Evolutionary conservation across 192 early-diverging fungal genomes (phyloP), one percentile per base, ranked within the genome.

Genomic region (Chytriomyces sp.): DNA sequence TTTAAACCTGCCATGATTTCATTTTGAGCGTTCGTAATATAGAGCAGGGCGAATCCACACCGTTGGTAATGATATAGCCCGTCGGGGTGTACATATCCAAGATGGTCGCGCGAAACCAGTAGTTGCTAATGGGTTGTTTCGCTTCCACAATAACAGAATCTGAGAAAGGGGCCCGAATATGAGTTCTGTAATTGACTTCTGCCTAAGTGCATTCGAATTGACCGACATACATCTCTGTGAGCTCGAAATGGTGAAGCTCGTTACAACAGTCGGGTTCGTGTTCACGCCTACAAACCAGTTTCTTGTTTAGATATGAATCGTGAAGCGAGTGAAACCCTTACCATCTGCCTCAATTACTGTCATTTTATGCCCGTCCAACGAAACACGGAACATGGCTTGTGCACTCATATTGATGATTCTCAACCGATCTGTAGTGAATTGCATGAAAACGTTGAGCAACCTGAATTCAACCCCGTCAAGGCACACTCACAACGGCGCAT

Each of bases 401-500:
- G 65, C 65, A 36, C 49, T 54, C 34, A 19, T 54, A 26, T 68
- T 68, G 19, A 68, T 68, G 25, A 68, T 68, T 32, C 65, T 44
- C 4, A 68, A 19, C 5, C 65, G 65, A 77, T 95, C 94, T 64
- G 17, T 30, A 6, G 85, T 90, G 77, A 91, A 93, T 59, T 89
- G 89, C 0, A 90, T 81, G 38, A 70, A 72, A 77, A 95, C 89
- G 39, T 70, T 75, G 57, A 91, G 39, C n/a, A 49, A 10, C 12
- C n/a, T n/a, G n/a, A 49, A 49, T n/a, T 14, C 44, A 10, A n/a
- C n/a, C 12, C 44, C 44, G 44, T 14, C 44, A 14, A 14, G 44
- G 44, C 10, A 49, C 44, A 6, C 41, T 49, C n/a, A 64, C 63
- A 68, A 25, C 65, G 4, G 28, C 55, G 52, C 33, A 44, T 52